These are phyloP conservation scores for Coprinellus micaceus DNA, from an alignment of 768 basidiomycete genomes.

Conservation along the genomic window DNA sequence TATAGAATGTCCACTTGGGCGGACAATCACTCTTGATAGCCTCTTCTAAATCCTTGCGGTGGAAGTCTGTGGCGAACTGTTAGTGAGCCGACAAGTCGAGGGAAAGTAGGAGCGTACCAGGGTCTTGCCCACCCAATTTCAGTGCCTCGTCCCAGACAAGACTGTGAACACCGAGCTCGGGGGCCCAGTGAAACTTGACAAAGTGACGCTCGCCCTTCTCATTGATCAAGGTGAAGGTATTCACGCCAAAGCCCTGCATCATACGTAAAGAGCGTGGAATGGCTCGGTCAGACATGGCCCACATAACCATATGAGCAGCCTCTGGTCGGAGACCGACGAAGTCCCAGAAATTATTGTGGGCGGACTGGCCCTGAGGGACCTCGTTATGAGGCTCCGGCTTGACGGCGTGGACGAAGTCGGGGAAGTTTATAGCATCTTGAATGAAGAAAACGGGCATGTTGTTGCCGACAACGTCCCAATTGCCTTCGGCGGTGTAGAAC, in stretches of 20 bases:
- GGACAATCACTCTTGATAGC: constrained; percentile 70
- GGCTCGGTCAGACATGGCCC: constrained; percentile 81
- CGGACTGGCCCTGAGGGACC: constrained; percentile 61
- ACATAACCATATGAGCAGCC: constrained; percentile 74
- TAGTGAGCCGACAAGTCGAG: background rate
- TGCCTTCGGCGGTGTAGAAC: constrained; percentile 82
- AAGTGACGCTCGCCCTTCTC: constrained; percentile 64
- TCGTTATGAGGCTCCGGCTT: constrained; percentile 87
- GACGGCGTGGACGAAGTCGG: constrained; percentile 80
- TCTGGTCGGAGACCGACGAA: constrained; percentile 71
- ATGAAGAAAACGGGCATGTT: constrained; percentile 83
- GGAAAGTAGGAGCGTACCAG: constrained; percentile 37
- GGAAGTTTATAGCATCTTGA: constrained; percentile 80
- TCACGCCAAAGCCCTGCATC: constrained; percentile 90
- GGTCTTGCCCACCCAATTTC: constrained; percentile 80
- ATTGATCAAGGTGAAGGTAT: constrained; percentile 78
- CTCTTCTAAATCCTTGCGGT: constrained; percentile 81
- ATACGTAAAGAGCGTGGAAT: constrained; percentile 84
- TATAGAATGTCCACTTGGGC: constrained; percentile 77
- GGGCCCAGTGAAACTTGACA: constrained; percentile 85
- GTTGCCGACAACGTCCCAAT: constrained; percentile 87
- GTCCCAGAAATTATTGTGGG: constrained; percentile 90
- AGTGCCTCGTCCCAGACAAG: constrained; percentile 89
- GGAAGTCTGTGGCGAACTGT: constrained; percentile 56
- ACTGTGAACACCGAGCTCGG: constrained; percentile 79